These are phyloP conservation scores for Xylaria digitata DNA, from an alignment of 2,329 filamentous ascomycete genomes.

Conservation along the genomic window DNA sequence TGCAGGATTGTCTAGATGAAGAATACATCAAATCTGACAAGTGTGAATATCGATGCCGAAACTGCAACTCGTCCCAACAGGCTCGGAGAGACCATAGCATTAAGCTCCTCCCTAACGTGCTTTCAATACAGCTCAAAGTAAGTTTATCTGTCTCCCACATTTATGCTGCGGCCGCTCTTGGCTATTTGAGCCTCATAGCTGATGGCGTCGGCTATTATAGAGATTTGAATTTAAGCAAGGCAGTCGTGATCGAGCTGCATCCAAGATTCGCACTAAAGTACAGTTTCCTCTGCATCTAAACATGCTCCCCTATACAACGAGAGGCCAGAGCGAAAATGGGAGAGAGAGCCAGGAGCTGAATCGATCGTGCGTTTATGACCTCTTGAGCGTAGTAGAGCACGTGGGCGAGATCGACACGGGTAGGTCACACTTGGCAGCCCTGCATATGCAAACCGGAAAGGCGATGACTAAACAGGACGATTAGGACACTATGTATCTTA, in stretches of 20 bases:
- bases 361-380: slow-evolving; percentile 81
- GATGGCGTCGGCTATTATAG: slow-evolving; percentile 49
- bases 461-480: slow-evolving; percentile 31
- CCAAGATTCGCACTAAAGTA: slow-evolving; percentile 89
- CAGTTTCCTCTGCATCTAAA: slow-evolving; percentile 88
- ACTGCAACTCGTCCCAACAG: slow-evolving; percentile 80
- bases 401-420: slow-evolving; percentile 91
- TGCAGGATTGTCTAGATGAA: slow-evolving; percentile 81
- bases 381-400: slow-evolving; percentile 91
- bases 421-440: slow-evolving; percentile 39
- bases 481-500: slow-evolving; percentile 88
- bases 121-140: slow-evolving; percentile 94
- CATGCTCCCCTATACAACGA: slow-evolving; percentile 88
- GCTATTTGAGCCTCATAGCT: neutral
- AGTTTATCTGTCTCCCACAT: slow-evolving; percentile 36
- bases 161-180: too few species aligned
- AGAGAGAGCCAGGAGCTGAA: slow-evolving; percentile 66
- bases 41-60: slow-evolving; percentile 88
- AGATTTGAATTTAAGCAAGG: slow-evolving; percentile 79
- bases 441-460: neutral
- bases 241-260: slow-evolving; percentile 73
- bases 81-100: slow-evolving; percentile 87
- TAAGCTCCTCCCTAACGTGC: slow-evolving; percentile 84
- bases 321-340: slow-evolving; percentile 63
- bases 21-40: slow-evolving; percentile 89